A percentile compares a stretch with the other conserved stretches of the same genome.
phyloP scores from a whole-genome alignment of 768 basidiomycete genomes.

The Lactifluus piperatus region DNA sequence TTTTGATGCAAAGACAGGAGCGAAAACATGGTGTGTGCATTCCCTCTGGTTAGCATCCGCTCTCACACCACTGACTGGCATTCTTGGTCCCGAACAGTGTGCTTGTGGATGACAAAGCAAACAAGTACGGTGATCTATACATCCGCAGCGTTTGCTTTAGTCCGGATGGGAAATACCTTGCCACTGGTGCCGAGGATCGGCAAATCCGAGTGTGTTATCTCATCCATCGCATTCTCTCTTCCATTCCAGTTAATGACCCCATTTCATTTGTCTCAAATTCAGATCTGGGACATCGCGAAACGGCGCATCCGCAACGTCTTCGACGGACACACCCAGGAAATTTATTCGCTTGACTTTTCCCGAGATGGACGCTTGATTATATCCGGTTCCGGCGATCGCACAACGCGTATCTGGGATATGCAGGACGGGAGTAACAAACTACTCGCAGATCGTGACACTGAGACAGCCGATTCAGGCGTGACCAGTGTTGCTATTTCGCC shows the following conservation, averaged over 20 bases:
- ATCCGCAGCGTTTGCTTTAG: slow-evolving; percentile 80
- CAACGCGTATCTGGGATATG: slow-evolving; percentile 54
- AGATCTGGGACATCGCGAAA: slow-evolving; percentile 91
- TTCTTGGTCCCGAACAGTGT: slow-evolving; percentile 37
- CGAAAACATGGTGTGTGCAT: slow-evolving; percentile 64
- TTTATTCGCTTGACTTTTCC: slow-evolving; percentile 90
- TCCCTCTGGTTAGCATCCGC: neutral
- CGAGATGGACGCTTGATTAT: slow-evolving; percentile 80
- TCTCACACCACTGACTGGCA: neutral
- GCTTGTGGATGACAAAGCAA: slow-evolving; percentile 66
- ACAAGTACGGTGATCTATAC: slow-evolving; percentile 75
- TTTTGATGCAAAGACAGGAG: slow-evolving; percentile 83
- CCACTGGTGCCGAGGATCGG: slow-evolving; percentile 85
- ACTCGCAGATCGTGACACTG: slow-evolving; percentile 40
- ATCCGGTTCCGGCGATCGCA: slow-evolving; percentile 78
- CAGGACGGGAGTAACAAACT: slow-evolving; percentile 36
- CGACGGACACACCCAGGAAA: slow-evolving; percentile 86
- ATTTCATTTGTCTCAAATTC: neutral
- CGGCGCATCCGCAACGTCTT: slow-evolving; percentile 73
- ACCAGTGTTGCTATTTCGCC: slow-evolving; percentile 53
- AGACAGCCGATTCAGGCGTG: slow-evolving; percentile 50
- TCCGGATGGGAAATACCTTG: slow-evolving; percentile 61
- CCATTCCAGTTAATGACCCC: neutral
- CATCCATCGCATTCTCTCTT: neutral
- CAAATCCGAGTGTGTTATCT: slow-evolving; percentile 64